These are phyloP conservation scores for Eucalyptus curtisii DNA, from an alignment of 345 rosid species.

Conservation along the genomic window DNA sequence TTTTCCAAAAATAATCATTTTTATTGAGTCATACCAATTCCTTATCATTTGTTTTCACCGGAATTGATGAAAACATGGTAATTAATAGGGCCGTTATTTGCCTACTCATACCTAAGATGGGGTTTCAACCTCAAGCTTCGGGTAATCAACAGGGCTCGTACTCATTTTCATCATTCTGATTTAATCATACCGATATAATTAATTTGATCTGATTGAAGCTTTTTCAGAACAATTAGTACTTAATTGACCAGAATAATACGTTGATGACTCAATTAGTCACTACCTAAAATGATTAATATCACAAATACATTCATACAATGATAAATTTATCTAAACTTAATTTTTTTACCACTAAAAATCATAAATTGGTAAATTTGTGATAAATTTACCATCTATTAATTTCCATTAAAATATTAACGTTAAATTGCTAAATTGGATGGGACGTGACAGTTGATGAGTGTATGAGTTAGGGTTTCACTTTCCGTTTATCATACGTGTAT, in stretches of 20 bases:
- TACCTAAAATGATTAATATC: not conserved
- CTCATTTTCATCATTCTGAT: not conserved
- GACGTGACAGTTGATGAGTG: accelerated
- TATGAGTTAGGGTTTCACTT: accelerated
- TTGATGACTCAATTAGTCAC: not conserved
- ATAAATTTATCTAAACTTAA: accelerated
- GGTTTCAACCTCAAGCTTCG: not conserved
- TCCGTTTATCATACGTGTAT: accelerated
- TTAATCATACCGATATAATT: not conserved
- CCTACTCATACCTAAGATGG: not conserved
- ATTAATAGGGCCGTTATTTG: not conserved
- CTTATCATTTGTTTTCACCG: not conserved
- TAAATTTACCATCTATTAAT: too few species aligned
- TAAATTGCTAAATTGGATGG: too few species aligned
- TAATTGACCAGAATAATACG: not conserved
- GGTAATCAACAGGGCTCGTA: not conserved
- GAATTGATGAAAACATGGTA: not conserved
- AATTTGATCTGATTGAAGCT: not conserved
- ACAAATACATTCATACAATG: accelerated
- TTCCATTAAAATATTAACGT: accelerated
- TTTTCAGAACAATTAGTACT: not conserved
- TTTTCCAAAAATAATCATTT: not conserved
- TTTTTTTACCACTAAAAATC: too few species aligned
- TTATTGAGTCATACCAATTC: not conserved
- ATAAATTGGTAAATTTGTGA: accelerated